Evolutionary conservation across 108 stramenopile species (phyloP), one percentile per base, ranked within the genome.

Genomic region (Cylindrotheca closterium): DNA sequence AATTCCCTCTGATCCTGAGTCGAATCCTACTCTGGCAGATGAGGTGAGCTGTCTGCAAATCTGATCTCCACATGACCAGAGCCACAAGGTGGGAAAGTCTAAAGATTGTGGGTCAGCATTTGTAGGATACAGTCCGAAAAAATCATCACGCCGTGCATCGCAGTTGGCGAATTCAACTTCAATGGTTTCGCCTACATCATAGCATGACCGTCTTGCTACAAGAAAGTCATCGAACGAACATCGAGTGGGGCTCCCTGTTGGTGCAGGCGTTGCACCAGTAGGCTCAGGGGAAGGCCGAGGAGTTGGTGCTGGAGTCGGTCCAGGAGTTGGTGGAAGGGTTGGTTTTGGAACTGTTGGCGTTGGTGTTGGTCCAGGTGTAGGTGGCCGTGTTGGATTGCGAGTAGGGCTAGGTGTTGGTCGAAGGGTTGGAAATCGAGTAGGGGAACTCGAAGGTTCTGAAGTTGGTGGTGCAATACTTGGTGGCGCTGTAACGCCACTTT

Each of bases 121-220:
- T 4, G 47, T 29, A n/a, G 12, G 48, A 30, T 51, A 63, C 26
- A 63, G 26, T 18, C 24, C 61, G 8, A 63, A 5, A 48, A 48
- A 63, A 30, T 63, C 49, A 30, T 63, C 61, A 10, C 31, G 2
- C 1, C 18, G 60, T 8, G 19, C 55, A 1, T 60, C 24, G 29
- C 60, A 60, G 28, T 60, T 18, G 19, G 12, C 17, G 28, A 60
- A 60, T 17, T n/a, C 60, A 60, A 60, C 29, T 8, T 2, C 45
- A 26, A 19, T 22, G 17, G 28, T 27, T 21, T 23, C 21, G 19
- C 21, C 42, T 25, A 27, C 21, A 1, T 17, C 21, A 48, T 47
- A 19, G 1, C n/a, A 21, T 17, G 21, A 48, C 2, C 47, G 1
- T 12, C 10, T 24, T 2, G 45, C 27, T 17, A 15, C 45, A 27